Evolutionary conservation across 73 alveolate genomes (phyloP).

Genomic region (Stentor coeruleus): DNA sequence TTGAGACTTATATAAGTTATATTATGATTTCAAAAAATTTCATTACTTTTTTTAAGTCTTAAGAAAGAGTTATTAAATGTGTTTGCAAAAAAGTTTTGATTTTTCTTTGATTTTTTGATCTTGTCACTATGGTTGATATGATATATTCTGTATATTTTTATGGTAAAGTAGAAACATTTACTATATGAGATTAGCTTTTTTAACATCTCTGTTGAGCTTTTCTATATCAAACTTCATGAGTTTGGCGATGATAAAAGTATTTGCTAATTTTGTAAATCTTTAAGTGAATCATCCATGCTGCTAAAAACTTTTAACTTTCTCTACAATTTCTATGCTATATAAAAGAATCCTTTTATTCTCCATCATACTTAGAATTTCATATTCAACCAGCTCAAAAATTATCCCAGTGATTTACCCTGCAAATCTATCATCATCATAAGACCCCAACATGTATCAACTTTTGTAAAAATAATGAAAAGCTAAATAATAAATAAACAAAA

Average conservation of each 20-base stretch:
- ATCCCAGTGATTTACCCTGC: conserved; percentile 23
- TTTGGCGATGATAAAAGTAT: not conserved
- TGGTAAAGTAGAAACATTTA: not conserved
- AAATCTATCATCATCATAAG: not conserved
- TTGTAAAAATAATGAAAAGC: too few species aligned
- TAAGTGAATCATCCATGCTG: not conserved
- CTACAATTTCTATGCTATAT: not conserved
- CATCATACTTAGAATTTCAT: not conserved
- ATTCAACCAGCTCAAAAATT: not conserved
- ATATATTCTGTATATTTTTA: not conserved
- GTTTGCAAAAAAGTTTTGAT: not conserved
- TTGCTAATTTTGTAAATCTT: not conserved
- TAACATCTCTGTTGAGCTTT: not conserved
- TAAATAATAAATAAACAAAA: too few species aligned
- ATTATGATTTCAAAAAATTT: too few species aligned
- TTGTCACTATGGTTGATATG: not conserved
- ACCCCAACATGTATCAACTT: too few species aligned
- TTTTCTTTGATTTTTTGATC: not conserved
- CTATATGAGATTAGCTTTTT: too few species aligned
- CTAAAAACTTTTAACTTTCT: not conserved
- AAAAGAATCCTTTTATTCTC: not conserved
- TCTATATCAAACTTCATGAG: not conserved
- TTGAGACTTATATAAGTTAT: not conserved
- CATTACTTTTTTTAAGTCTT: not conserved
- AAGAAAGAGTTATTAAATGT: not conserved